Base-by-base conservation (phyloP, 352 stramenopile species). In the Phytopythium litorale region DNA sequence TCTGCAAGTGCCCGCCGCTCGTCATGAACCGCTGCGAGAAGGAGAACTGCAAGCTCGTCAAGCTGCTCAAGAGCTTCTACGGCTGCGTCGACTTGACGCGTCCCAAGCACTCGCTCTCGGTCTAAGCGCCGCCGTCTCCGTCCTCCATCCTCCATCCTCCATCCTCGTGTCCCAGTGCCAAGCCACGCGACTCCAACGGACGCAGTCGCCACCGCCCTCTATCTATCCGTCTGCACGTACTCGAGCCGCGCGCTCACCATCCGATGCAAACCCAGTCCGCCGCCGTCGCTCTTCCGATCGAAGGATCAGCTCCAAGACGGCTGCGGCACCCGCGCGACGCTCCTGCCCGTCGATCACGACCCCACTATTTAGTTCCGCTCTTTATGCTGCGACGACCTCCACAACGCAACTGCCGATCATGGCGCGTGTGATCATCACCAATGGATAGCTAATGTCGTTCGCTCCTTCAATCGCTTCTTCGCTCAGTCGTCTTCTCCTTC, bases 51-150 rank as follows among this genome's bases (percentile, higher is more conserved):
- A 91, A 91, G 65, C 79, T 94, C 56, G 83, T 74, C 60, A 92
- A 91, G 62, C 75, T 94, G 50, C 78, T 94, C 70, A 94, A 94
- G 72, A 94, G 84, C 70, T 94, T 94, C 63, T 89, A 89, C 63
- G 82, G 82, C 62, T 89, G 76, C 53, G 71, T 91, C 46, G 66
- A 83, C 19, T 57, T 85, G 48, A 65, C 72, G 30, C 65, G 70
- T 30, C 61, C 55, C 48, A 76, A 75, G 55, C 71, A 79, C 66
- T 78, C 73, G 65, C 63, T 70, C 56, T 81, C 75, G 65, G 72
- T 87, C 54, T 88, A 87, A 50, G 23, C 7, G 32, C 33, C 21
- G 23, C 23, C 52, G n/a, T 33, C 30, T 11, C 13, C 49, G 3
- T 42, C 6, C 50, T 49, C 49, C 32, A 42, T 4, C 32, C 30